Evolutionary conservation across 2,329 filamentous ascomycete genomes (phyloP).

Genomic region (Claviceps spartinae): DNA sequence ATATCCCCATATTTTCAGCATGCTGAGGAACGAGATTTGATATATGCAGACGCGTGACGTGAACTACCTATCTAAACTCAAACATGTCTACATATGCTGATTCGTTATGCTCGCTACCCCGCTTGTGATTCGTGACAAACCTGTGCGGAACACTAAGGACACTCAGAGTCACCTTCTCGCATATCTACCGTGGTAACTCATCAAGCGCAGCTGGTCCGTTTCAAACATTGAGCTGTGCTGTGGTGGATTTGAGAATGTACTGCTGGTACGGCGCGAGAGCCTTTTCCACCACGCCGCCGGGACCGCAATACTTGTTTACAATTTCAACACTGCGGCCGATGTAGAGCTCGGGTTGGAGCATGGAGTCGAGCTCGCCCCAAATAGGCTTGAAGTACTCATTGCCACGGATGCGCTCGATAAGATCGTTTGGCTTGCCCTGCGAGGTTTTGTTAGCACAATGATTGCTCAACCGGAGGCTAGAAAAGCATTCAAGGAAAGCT

Average conservation of each 20-base stretch:
- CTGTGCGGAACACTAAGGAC: too few species aligned
- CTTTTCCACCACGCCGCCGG: constrained; percentile 25
- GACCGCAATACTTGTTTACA: constrained; percentile 31
- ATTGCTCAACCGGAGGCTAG: neutral
- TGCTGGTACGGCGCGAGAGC: constrained; percentile 23
- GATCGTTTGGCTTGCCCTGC: constrained; percentile 59
- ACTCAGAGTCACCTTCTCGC: too few species aligned
- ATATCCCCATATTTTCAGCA: neutral
- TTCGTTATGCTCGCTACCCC: neutral
- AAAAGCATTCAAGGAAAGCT: neutral
- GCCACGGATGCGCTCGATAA: constrained; percentile 62
- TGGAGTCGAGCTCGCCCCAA: constrained; percentile 50
- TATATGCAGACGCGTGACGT: too few species aligned
- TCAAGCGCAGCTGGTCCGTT: neutral
- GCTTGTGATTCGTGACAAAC: too few species aligned
- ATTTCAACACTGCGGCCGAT: constrained; percentile 31
- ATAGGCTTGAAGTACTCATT: constrained; percentile 65
- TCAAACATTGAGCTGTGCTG: constrained; percentile 5
- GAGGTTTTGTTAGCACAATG: neutral
- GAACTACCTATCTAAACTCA: too few species aligned
- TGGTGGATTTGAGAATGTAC: constrained; percentile 16
- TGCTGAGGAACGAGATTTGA: neutral
- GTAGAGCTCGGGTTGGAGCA: constrained; percentile 49
- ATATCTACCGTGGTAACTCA: neutral
- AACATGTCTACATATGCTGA: neutral